Evolutionary conservation across 2,329 filamentous ascomycete species (phyloP).

Genomic region (Truncatella angustata): DNA sequence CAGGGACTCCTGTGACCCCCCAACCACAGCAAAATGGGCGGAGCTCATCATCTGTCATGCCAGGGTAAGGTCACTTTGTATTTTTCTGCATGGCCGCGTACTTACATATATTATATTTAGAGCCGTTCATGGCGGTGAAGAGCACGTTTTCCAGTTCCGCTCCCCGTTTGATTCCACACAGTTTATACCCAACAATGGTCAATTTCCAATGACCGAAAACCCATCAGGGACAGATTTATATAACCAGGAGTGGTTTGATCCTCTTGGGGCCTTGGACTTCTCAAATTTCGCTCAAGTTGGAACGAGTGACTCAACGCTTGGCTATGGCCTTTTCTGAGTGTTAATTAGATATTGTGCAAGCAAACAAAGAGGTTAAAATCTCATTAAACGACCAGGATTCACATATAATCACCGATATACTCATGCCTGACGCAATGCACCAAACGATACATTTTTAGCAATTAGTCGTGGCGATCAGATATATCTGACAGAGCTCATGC

Average conservation of each 20-base stretch:
- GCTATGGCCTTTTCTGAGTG: conserved; percentile 9
- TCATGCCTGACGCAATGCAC: too few species aligned
- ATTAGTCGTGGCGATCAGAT: too few species aligned
- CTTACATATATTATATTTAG: too few species aligned
- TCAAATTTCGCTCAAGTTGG: conserved; percentile 18
- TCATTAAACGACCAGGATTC: too few species aligned
- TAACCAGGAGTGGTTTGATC: conserved; percentile 15
- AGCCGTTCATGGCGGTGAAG: background rate
- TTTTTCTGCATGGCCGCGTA: too few species aligned
- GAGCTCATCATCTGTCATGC: background rate
- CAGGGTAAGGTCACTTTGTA: too few species aligned
- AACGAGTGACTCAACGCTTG: conserved; percentile 13
- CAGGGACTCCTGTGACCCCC: too few species aligned
- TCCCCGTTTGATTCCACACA: background rate
- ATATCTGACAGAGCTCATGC: too few species aligned
- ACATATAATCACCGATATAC: too few species aligned
- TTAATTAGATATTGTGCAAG: background rate
- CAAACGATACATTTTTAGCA: too few species aligned
- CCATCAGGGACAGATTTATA: background rate
- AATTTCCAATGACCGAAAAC: background rate
- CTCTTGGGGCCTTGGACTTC: conserved; percentile 17
- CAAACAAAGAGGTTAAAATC: background rate
- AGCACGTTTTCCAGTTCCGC: background rate
- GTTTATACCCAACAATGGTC: background rate
- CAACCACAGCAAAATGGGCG: background rate